Conservation (phyloP, 805 yeast genomes). For the Diddensiella caesifluorescens region DNA sequence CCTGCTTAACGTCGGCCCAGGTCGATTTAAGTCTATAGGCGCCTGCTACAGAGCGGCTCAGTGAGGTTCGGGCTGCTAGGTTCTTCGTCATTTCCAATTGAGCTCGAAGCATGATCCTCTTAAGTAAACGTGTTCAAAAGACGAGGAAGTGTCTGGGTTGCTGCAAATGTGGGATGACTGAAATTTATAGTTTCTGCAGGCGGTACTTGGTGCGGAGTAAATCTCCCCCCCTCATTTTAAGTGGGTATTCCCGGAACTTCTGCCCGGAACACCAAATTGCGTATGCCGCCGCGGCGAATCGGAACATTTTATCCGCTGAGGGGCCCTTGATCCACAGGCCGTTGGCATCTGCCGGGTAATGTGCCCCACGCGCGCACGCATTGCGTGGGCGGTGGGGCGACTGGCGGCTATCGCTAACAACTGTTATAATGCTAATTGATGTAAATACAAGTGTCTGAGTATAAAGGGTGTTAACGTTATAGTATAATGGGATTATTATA, state of each 20-base stretch:
- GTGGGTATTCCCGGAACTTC: neutral
- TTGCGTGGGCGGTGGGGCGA: neutral
- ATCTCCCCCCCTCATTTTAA: too few relatives aligned
- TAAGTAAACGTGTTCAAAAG: neutral
- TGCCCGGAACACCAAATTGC: neutral
- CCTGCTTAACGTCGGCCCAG: slow-evolving; percentile 43
- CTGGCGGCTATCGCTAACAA: neutral
- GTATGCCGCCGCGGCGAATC: neutral
- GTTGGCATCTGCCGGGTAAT: neutral
- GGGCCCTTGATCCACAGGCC: neutral
- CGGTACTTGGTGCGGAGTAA: too few relatives aligned
- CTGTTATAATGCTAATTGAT: neutral
- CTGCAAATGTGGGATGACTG: neutral
- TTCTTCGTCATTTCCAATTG: neutral
- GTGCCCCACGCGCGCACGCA: neutral
- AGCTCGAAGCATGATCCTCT: slow-evolving; percentile 1
- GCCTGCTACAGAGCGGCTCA: neutral
- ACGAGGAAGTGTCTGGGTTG: neutral
- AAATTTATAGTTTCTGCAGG: neutral
- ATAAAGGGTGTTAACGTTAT: neutral
- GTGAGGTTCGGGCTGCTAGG: neutral
- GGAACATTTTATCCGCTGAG: too few relatives aligned
- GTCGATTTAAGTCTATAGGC: slow-evolving; percentile 20
- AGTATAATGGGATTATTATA: neutral
- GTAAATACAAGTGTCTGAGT: neutral